Conservation (phyloP, 495 filamentous ascomycete species). For the Daldinia grandis region DNA sequence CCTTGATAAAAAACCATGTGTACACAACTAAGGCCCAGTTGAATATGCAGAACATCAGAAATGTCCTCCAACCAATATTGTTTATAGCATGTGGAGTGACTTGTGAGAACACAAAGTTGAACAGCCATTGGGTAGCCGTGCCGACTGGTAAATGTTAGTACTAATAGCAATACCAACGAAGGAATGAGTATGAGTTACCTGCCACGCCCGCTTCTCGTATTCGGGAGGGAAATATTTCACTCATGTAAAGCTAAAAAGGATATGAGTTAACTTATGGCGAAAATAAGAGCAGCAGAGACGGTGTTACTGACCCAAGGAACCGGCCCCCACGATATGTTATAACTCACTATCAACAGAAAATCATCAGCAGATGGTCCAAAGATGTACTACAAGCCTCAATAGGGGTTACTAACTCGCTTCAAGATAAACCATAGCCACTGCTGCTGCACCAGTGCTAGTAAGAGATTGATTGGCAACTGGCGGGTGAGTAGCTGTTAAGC, state of each 20-base stretch:
- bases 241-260: constrained; percentile 49
- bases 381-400: neutral
- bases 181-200: neutral
- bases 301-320: constrained; percentile 51
- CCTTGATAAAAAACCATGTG: constrained; percentile 58
- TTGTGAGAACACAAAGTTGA: constrained; percentile 64
- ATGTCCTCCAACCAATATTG: constrained; percentile 61
- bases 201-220: constrained; percentile 59
- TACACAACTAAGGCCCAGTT: constrained; percentile 54
- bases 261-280: neutral
- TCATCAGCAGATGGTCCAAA: neutral
- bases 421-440: constrained; percentile 60
- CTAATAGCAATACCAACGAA: neutral
- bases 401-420: constrained; percentile 48
- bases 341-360: constrained; percentile 41
- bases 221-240: constrained; percentile 63
- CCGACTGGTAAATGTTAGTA: constrained; percentile 40
- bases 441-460: constrained; percentile 53
- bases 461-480: constrained; percentile 43
- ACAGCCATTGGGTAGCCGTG: constrained; percentile 63
- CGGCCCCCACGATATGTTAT: constrained; percentile 62
- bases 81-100: constrained; percentile 61
- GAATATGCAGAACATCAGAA: constrained; percentile 66
- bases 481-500: constrained; percentile 53
- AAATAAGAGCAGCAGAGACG: neutral